A percentile compares a stretch with the other conserved stretches of the same genome.
These are phyloP conservation scores for Pseudoperonospora humuli DNA, from an alignment of 352 stramenopile genomes.

Conservation along the genomic window DNA sequence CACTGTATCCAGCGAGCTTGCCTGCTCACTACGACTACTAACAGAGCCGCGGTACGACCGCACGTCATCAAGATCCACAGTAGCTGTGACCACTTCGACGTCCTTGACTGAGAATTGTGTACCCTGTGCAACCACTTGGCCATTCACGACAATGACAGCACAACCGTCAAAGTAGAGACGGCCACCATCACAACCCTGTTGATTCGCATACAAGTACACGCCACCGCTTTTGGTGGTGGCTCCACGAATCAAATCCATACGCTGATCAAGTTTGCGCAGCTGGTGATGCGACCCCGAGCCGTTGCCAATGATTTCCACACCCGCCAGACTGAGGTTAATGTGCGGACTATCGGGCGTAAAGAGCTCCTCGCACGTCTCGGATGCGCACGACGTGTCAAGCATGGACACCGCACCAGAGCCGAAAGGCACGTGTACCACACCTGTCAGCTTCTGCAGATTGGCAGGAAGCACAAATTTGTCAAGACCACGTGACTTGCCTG, in stretches of 20 bases:
- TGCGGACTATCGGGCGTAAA: constrained; percentile 95
- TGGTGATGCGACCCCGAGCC: constrained; percentile 96
- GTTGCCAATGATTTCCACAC: constrained; percentile 98
- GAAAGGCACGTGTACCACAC: constrained; percentile 72
- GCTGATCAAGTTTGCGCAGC: constrained; percentile 90
- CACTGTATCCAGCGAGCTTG: constrained; percentile 59
- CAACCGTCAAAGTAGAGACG: constrained; percentile 97
- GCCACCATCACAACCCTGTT: constrained; percentile 95
- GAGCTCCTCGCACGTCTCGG: constrained; percentile 97
- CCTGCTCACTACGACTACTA: constrained; percentile 92
- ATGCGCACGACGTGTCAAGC: constrained; percentile 84
- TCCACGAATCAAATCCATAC: constrained; percentile 87
- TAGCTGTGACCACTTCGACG: constrained; percentile 95
- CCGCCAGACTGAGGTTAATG: constrained; percentile 90
- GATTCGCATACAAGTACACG: constrained; percentile 98
- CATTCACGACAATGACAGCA: constrained; percentile 96
- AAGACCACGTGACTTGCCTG: constrained; percentile 32
- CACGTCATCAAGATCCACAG: constrained; percentile 97
- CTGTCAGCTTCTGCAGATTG: constrained; percentile 79
- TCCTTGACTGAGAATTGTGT: constrained; percentile 96
- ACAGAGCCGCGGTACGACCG: constrained; percentile 91
- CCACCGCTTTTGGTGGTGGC: constrained; percentile 93
- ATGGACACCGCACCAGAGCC: constrained; percentile 72
- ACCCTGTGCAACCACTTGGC: constrained; percentile 92
- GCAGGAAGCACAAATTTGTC: constrained; percentile 73